These are phyloP conservation scores for barley (Hordeum vulgare) DNA, from an alignment of 176 grass and related monocot species.

Conservation along the genomic window DNA sequence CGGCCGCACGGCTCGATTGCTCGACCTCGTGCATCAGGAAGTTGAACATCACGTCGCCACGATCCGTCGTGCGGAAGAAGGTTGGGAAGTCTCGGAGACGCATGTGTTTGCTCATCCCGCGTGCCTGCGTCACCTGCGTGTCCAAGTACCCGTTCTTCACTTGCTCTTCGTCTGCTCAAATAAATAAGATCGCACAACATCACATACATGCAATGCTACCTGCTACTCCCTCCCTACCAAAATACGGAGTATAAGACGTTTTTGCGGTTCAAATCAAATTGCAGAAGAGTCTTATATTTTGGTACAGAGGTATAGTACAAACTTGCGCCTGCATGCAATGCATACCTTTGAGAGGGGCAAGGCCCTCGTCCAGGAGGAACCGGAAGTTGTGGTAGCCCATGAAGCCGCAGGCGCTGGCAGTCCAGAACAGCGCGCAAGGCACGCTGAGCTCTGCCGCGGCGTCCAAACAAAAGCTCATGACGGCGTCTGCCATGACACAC, in stretches of 20 bases:
- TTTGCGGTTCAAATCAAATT: too few relatives aligned
- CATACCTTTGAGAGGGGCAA: neutral
- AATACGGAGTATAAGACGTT: too few relatives aligned
- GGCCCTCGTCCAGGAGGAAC: neutral
- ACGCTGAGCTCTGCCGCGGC: conserved; percentile 21
- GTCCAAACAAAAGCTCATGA: conserved; percentile 41
- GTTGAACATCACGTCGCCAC: neutral
- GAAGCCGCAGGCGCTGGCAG: conserved; percentile 27
- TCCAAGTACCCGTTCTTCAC: neutral
- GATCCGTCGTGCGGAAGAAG: neutral
- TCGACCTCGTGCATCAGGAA: neutral
- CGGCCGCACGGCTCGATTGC: neutral
- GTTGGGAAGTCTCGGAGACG: neutral
- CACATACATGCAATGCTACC: neutral
- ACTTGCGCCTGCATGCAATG: too few relatives aligned
- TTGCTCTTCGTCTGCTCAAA: neutral
- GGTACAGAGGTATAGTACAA: too few relatives aligned
- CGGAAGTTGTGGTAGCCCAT: conserved; percentile 40
- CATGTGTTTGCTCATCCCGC: neutral
- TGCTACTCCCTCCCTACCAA: too few relatives aligned
- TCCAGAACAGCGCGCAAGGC: conserved; percentile 37
- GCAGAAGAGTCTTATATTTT: too few relatives aligned
- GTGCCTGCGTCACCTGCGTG: neutral
- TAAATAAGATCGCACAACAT: neutral
- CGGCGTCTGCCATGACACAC: conserved; percentile 16